Base-by-base conservation (phyloP, 192 early-diverging fungal species). In the Coemansia aciculifera region DNA sequence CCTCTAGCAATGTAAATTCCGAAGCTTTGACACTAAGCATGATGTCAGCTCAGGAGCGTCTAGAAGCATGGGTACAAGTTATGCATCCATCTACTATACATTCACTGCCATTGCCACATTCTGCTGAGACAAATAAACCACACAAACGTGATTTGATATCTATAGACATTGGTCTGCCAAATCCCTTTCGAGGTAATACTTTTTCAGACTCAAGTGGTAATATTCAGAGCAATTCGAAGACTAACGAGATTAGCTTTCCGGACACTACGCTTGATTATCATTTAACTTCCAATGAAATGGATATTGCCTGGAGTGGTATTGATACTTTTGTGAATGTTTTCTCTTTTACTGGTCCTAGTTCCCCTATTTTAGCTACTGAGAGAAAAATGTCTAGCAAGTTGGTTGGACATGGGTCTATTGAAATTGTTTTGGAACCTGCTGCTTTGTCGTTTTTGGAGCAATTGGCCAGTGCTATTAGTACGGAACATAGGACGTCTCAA, bases 251-350 rank as follows among this genome's bases (percentile, higher is more conserved):
- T 39, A 60, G 9, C 19, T 12, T 60, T 39, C 11, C 59, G 21
- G 59, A 21, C 15, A 23, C 59, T 60, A 11, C 59, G 59, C 15
- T 36, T 10, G 6, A 37, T 60, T 23, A 54, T 39, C 12, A 54
- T 10, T 7, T 59, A 54, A 40, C 23, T 15, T 39, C 11, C 2
- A 49, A 36, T 8, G 62, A 64, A 5, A 10, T 21, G 11, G 61
- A 46, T n/a, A 15, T 74, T 39, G 73, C 73, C 1, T 65, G 52
- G 63, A 65, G 73, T 44, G 73, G 73, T 21, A 61, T 75, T 31
- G 73, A 74, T 59, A 17, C 34, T 36, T 36, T 8, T 36, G 62
- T 3, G 21, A 37, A 13, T 2, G 40, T 17, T 44, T 7, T 60
- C 8, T 15, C 59, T 38, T 60, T 60, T 24, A 60, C n/a, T 24